phyloP scores from a whole-genome alignment of 2,329 filamentous ascomycete species.

The Cryoendolithus antarcticus region DNA sequence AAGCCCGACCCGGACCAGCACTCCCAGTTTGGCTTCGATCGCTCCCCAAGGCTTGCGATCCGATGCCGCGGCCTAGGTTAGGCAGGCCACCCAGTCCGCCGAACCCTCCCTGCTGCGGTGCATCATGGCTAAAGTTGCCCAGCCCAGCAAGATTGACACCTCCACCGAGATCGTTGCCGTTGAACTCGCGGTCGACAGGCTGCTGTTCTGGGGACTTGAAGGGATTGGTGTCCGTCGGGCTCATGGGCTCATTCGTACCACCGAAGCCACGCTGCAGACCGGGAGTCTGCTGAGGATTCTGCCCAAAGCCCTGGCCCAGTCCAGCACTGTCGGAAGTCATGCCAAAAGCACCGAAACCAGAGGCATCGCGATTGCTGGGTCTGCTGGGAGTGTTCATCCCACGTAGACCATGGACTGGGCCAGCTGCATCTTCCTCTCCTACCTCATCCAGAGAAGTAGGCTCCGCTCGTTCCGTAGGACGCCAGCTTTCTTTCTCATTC shows the following conservation, averaged over 20 bases:
- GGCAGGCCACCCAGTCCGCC: slow-evolving; percentile 20
- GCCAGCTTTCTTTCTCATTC: slow-evolving; percentile 39
- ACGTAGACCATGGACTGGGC: slow-evolving; percentile 34
- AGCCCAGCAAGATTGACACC: not conserved
- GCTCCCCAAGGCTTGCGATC: slow-evolving; percentile 51
- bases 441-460: slow-evolving; percentile 44
- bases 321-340: slow-evolving; percentile 41
- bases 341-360: slow-evolving; percentile 49
- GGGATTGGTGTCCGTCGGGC: slow-evolving; percentile 90
- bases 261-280: slow-evolving; percentile 26
- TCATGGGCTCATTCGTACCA: slow-evolving; percentile 55
- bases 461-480: slow-evolving; percentile 13
- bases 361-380: slow-evolving; percentile 39
- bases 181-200: slow-evolving; percentile 37
- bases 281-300: slow-evolving; percentile 35
- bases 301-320: slow-evolving; percentile 18
- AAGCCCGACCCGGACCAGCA: slow-evolving; percentile 61
- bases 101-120: slow-evolving; percentile 18
- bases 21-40: slow-evolving; percentile 92
- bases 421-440: slow-evolving; percentile 50
- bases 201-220: slow-evolving; percentile 83
- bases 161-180: no score
- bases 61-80: slow-evolving; percentile 25
- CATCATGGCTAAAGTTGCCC: not conserved
- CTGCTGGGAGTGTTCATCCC: slow-evolving; percentile 33